Conservation (phyloP, 2,329 filamentous ascomycete genomes). For the Scedosporium apiospermum region DNA sequence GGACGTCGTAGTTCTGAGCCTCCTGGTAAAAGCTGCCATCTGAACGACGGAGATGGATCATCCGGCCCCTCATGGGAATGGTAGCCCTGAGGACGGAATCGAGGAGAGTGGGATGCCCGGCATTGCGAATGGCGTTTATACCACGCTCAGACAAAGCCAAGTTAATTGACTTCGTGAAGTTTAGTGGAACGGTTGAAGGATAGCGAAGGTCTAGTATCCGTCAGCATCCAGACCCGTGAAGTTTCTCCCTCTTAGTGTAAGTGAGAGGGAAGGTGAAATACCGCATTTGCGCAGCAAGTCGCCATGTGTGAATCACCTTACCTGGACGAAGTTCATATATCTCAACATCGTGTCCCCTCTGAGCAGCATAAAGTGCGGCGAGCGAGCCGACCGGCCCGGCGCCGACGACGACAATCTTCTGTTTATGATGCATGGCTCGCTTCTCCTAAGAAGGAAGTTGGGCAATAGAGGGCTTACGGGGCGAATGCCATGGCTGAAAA, state of each 20-base stretch:
- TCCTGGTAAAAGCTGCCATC: slow-evolving; percentile 65
- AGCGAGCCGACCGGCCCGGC: slow-evolving; percentile 90
- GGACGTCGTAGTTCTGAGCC: slow-evolving; percentile 82
- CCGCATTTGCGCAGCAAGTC: slow-evolving; percentile 2
- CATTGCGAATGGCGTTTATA: slow-evolving; percentile 73
- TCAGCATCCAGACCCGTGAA: slow-evolving; percentile 3
- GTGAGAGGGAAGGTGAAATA: neutral
- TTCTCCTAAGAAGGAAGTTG: neutral
- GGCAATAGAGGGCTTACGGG: neutral
- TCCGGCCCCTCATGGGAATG: slow-evolving; percentile 89
- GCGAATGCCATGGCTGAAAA: neutral
- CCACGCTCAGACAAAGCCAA: slow-evolving; percentile 88
- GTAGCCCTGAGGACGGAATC: slow-evolving; percentile 66
- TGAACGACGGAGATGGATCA: slow-evolving; percentile 73
- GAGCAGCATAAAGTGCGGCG: slow-evolving; percentile 84
- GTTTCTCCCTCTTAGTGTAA: neutral
- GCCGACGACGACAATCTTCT: slow-evolving; percentile 77
- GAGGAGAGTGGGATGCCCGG: slow-evolving; percentile 57
- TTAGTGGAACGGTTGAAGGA: slow-evolving; percentile 71
- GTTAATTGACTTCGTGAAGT: slow-evolving; percentile 99
- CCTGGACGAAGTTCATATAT: slow-evolving; percentile 89
- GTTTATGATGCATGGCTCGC: slow-evolving; percentile 14
- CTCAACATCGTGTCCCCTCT: slow-evolving; percentile 80
- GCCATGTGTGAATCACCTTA: slow-evolving; percentile 34
- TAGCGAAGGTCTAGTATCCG: slow-evolving; percentile 68